Evolutionary conservation across 1,139 yeast species (phyloP), one percentile per base, ranked within the genome.

Genomic region (Kurtzmaniella natalensis): DNA sequence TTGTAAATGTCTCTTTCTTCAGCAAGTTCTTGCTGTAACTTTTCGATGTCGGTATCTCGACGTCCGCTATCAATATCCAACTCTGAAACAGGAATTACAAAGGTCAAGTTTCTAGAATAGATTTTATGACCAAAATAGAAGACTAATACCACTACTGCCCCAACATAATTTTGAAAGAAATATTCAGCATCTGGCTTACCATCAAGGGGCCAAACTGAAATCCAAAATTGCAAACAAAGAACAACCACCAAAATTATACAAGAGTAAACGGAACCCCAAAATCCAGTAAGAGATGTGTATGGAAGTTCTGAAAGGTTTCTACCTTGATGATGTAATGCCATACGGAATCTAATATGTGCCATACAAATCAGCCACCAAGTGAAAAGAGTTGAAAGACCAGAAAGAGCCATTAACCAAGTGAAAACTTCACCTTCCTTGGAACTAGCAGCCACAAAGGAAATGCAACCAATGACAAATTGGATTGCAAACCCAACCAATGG

Each of bases 401-500:
- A 57, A 18, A 66, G 54, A 15, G 68, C 62, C 46, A 67, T 61
- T 34, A 67, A 50, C 72, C 72, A 67, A 9, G 49, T 49, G 38
- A 67, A 66, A 7, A 67, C 69, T 11, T 55, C 56, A 7, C 48
- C 60, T 37, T 61, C 55, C 37, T 59, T 49, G n/a, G 59, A 52
- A 27, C 65, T 60, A 2, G 72, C 72, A 2, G 69, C 56, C 25
- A 67, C 69, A 47, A 67, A 67, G 8, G 69, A 58, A 34, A 67
- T 50, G 24, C 66, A 53, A 3, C 68, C 72, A 31, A 66, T 51
- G n/a, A 60, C 25, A 5, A 65, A 68, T 14, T 62, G 49, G 5
- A 51, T 43, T 1, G 47, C 41, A 32, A 66, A 61, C 1, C 70
- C 72, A n/a, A 53, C 61, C 42, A 65, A 55, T 3, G 73, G 73